Evolutionary conservation across 2,329 filamentous ascomycete genomes (phyloP), one percentile per base, ranked within the genome.

Genomic region (Gaeumannomyces tritici): DNA sequence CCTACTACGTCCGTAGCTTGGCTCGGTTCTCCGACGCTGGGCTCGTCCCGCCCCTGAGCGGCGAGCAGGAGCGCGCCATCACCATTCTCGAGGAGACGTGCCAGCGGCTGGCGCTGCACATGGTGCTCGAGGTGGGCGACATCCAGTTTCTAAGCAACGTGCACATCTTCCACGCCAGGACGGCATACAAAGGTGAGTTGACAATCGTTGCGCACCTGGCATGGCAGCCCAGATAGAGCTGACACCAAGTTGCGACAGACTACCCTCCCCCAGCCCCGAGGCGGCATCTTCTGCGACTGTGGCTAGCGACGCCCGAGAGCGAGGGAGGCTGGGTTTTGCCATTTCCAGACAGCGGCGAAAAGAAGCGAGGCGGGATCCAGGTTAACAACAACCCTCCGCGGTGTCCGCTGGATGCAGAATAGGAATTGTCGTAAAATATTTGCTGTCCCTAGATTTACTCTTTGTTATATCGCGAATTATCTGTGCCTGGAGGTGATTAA

Each of bases 281-380:
- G 47, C 81, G 92, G 57, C 91, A 96, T 71, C 76, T 96, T 29
- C 89, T 96, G 80, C 81, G 92, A 57, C 76, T 96, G 67, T 96
- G 92, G 92, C 77, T 96, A 62, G 87, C 89, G 13, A 91, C 89
- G 2, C 91, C 91, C 0, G 89, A 93, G 75, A 80, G 75, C 27
- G 91, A 96, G 74, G 92, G 91, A 3, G 92, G 92, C 0, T 96
- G 91, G 91, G 86, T 83, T 61, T 74, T 96, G 73, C 91, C 91
- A 1, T 93, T 93, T 76, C 87, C 85, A 68, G 92, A 96, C 74
- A 89, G 84, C 62, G 78, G 83, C 62, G 89, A 95, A 80, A 90
- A 90, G 83, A 96, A 96, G 83, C 82, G 92, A 24, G 91, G 91
- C 9, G 92, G 91, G 0, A 90, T 96, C 67, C 92, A 96, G 77